phyloP scores from a whole-genome alignment of 805 yeast genomes.

The Candida arabinofermentans region DNA sequence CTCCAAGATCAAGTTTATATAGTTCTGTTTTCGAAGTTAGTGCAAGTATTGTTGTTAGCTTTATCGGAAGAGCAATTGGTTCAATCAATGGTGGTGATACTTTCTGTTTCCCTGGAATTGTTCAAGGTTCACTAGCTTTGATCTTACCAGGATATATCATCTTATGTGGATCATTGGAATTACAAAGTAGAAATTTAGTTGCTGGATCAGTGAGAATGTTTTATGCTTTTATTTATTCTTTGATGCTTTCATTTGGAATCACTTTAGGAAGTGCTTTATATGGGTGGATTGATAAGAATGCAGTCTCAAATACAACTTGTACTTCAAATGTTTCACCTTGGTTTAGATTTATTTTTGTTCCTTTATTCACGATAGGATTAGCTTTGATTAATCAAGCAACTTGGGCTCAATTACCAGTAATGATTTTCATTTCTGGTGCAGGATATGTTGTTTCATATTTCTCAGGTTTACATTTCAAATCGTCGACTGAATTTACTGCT shows the following conservation, averaged over 20 bases:
- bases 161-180: conserved; percentile 85
- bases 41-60: conserved; percentile 82
- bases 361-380: conserved; percentile 53
- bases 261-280: conserved; percentile 90
- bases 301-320: conserved; percentile 64
- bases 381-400: conserved; percentile 85
- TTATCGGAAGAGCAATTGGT: conserved; percentile 85
- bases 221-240: conserved; percentile 88
- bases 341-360: conserved; percentile 73
- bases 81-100: conserved; percentile 61
- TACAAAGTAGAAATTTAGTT: conserved; percentile 84
- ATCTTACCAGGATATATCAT: conserved; percentile 94
- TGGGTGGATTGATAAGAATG: conserved; percentile 88
- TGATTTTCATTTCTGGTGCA: conserved; percentile 69
- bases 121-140: conserved; percentile 85
- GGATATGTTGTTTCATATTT: conserved; percentile 85
- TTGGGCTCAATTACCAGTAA: conserved; percentile 76
- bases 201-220: conserved; percentile 97
- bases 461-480: conserved; percentile 63
- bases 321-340: conserved; percentile 48
- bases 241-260: conserved; percentile 89
- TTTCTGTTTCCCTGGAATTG: conserved; percentile 84
- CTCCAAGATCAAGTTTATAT: conserved; percentile 79
- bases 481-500: conserved; percentile 73
- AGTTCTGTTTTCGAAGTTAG: conserved; percentile 91